Percentiles rank a stretch among this genome's conserved stretches.
Conservation (phyloP, 345 rosid genomes). For the Lepidium sativum region DNA sequence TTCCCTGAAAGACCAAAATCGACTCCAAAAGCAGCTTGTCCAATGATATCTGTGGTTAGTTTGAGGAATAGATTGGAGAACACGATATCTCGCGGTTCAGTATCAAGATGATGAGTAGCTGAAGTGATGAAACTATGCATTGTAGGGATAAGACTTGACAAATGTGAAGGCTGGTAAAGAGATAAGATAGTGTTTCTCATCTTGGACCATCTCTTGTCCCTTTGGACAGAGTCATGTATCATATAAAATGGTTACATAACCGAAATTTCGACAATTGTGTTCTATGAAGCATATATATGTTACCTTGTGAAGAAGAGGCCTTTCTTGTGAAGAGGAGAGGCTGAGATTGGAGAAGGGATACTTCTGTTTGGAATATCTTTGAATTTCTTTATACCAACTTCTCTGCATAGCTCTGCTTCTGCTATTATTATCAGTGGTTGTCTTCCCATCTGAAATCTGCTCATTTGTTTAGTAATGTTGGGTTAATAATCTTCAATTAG, state of each 20-base stretch:
- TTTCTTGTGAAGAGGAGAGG: conserved; percentile 91
- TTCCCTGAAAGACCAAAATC: conserved; percentile 61
- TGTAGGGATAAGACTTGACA: conserved; percentile 66
- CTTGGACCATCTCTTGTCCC: conserved; percentile 81
- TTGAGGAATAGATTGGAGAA: conserved; percentile 73
- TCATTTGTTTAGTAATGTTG: background rate
- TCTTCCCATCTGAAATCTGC: conserved; percentile 97
- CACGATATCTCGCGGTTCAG: conserved; percentile 36
- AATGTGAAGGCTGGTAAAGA: conserved; percentile 82
- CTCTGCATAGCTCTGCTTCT: conserved; percentile 76
- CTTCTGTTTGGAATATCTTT: conserved; percentile 79
- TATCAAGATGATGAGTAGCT: conserved; percentile 46
- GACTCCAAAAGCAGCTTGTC: conserved; percentile 86
- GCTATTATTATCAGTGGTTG: conserved; percentile 83
- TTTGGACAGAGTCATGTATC: conserved; percentile 9
- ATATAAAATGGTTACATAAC: background rate
- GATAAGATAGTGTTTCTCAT: conserved; percentile 84
- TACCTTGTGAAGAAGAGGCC: conserved; percentile 96
- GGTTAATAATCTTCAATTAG: background rate
- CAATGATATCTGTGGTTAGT: conserved; percentile 80
- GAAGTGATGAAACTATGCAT: conserved; percentile 62
- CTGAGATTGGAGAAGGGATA: conserved; percentile 86
- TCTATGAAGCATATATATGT: background rate
- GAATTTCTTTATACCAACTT: conserved; percentile 87
- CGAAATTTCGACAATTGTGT: no score